A percentile compares a stretch with the other conserved stretches of the same genome.
phyloP scores from a whole-genome alignment of 2,329 filamentous ascomycete species.

The Reticulascus tulasneorum region DNA sequence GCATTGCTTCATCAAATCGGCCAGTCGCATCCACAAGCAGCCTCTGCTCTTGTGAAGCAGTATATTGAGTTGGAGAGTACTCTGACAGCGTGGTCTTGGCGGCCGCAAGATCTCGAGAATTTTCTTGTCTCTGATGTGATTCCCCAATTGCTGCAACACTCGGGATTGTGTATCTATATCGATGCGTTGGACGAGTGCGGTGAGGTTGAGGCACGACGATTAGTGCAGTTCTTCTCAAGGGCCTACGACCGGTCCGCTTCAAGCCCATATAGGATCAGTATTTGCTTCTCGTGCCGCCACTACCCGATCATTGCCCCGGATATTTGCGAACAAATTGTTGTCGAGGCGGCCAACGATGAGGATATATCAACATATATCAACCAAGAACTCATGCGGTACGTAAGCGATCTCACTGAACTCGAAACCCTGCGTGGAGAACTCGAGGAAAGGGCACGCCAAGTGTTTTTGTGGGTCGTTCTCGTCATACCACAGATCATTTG shows the following conservation, averaged over 20 bases:
- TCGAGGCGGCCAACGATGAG: constrained; percentile 24
- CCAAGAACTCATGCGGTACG: constrained; percentile 18
- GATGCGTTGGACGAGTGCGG: constrained; percentile 15
- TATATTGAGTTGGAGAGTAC: neutral
- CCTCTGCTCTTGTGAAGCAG: too few relatives aligned
- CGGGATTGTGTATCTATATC: constrained; percentile 15
- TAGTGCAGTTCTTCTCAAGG: constrained; percentile 1
- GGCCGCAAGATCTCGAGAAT: too few relatives aligned
- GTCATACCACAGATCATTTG: constrained; percentile 18
- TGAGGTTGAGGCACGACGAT: constrained; percentile 1
- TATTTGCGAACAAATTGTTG: constrained; percentile 11
- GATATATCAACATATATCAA: neutral
- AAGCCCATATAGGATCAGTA: neutral
- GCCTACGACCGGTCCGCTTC: neutral
- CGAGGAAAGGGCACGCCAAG: constrained; percentile 18
- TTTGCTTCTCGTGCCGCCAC: constrained; percentile 6
- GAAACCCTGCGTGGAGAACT: neutral
- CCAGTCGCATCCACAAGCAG: constrained; percentile 23
- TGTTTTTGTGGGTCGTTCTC: constrained; percentile 41
- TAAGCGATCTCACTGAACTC: constrained; percentile 2
- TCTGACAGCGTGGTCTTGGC: too few relatives aligned
- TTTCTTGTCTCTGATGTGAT: too few relatives aligned
- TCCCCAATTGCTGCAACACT: constrained; percentile 3
- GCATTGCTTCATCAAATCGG: constrained; percentile 45
- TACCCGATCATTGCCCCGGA: constrained; percentile 6